These are phyloP conservation scores for Leccinum barrowsii DNA, from an alignment of 768 basidiomycete genomes.

Conservation along the genomic window DNA sequence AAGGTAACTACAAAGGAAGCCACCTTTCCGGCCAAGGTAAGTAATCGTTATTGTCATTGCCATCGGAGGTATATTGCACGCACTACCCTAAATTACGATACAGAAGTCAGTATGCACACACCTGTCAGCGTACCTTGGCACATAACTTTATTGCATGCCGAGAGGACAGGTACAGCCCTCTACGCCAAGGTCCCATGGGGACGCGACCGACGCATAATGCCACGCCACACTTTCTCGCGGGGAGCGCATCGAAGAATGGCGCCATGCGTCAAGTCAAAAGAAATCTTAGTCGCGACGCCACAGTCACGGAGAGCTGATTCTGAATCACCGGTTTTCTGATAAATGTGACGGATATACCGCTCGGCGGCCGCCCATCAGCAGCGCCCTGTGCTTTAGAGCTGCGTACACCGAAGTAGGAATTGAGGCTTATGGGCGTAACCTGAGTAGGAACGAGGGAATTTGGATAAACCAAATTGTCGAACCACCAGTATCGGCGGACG, in stretches of 20 bases:
- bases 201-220: background rate
- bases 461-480: slow-evolving; percentile 5
- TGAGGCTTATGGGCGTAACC: slow-evolving; percentile 34
- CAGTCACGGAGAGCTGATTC: slow-evolving; percentile 47
- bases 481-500: slow-evolving; percentile 43
- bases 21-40: slow-evolving; percentile 18
- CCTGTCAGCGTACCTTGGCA: background rate
- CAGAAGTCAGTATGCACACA: slow-evolving; percentile 7
- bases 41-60: slow-evolving; percentile 18
- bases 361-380: background rate
- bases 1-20: slow-evolving; percentile 11
- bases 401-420: slow-evolving; percentile 30
- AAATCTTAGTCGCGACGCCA: slow-evolving; percentile 32
- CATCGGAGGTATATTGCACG: slow-evolving; percentile 5
- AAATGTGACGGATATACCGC: slow-evolving; percentile 5
- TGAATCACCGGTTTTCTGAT: slow-evolving; percentile 31
- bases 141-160: slow-evolving; percentile 8
- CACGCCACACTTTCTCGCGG: background rate
- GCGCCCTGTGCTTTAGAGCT: slow-evolving; percentile 12
- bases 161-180: background rate
- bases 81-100: background rate
- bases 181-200: background rate
- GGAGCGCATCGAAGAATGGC: slow-evolving; percentile 26
- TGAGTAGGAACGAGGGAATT: slow-evolving; percentile 17
- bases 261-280: slow-evolving; percentile 23